Evolutionary conservation across 495 filamentous ascomycete species (phyloP), one percentile per base, ranked within the genome.

Genomic region (Cercophora samala): DNA sequence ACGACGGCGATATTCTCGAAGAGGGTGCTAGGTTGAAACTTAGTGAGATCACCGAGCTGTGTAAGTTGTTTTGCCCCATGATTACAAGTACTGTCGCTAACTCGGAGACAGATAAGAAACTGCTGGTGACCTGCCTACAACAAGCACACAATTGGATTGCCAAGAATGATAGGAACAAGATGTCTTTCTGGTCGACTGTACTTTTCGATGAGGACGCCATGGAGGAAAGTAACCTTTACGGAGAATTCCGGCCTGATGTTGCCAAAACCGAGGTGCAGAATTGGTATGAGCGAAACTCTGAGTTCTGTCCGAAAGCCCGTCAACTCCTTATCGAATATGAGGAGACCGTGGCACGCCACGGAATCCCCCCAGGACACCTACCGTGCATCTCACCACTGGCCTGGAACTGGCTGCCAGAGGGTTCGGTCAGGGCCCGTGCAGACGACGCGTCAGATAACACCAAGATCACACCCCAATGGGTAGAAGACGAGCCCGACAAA

Each of bases 101-200:
- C 69, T n/a, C 18, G 64, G 21, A 11, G 1, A 26, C 64, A 89
- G 86, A 93, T 78, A 97, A 97, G 77, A 93, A 93, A 73, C 84
- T 96, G 3, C 82, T 97, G 26, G 93, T 96, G 23, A 95, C 91
- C 0, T 90, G 90, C 62, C 84, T 97, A 15, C 93, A 97, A 76
- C 92, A 94, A 73, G 86, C 93, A 26, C 93, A 97, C 73, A 97
- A 97, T 72, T 90, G 94, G 77, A 90, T 93, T 26, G 91, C 92
- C 78, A 90, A 92, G 69, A 96, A 97, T 64, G 93, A 97, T 76
- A 85, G 91, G 32, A 90, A 91, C 63, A 97, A 97, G 79, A 90
- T 96, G 82, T 83, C 91, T 3, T 89, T 97, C 26, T 97, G 93
- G 93, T 82, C 92, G 53, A 90, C 92, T 51, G 80, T 85, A 72